Evolutionary conservation across 2,329 filamentous ascomycete species (phyloP), one percentile per base, ranked within the genome.

Genomic region (Nemania abortiva): DNA sequence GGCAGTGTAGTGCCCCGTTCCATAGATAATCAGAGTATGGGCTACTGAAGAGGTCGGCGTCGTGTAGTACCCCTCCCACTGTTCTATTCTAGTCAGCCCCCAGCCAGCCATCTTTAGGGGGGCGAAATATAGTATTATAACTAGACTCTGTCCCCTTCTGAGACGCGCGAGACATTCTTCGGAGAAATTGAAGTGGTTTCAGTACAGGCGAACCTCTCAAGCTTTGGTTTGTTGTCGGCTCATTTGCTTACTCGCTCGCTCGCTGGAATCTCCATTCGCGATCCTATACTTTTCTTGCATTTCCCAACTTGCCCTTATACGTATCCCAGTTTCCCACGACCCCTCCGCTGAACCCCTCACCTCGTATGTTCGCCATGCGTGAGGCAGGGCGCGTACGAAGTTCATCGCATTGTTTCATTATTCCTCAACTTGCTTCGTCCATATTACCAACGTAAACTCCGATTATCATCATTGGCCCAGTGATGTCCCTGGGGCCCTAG

Each of bases 1-100:
- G 20, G 6, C 49, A 13, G 49, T 13, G 24, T 52, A 52, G 49
- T 52, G 9, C 15, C 13, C 49, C 27, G 49, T 52, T 4, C 49
- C 49, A 27, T 20, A 13, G 20, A 6, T 52, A 15, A 20, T 27
- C 27, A 7, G 13, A 50, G 15, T 52, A 18, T 24, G 22, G 22
- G 34, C 45, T 45, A 9, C 37, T 42, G 37, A 42, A 42, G 37
- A 10, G 11, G n/a, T 29, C 22, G 1, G 27, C 39, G 47, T 37
- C 49, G 9, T 15, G 24, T 13, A 11, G 11, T 20, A 15, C 53
- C n/a, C 22, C 9, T 18, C 18, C 9, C 31, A 20, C 13, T 24
- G 18, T 56, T 50, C 66, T 68, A 68, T 68, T 68, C 22, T 52
- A 1, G 31, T 45, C 56, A 10, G 59, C 54, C 59, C 54, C 65